phyloP scores from a whole-genome alignment of 805 yeast species.

The Kluyveromyces lactis region DNA sequence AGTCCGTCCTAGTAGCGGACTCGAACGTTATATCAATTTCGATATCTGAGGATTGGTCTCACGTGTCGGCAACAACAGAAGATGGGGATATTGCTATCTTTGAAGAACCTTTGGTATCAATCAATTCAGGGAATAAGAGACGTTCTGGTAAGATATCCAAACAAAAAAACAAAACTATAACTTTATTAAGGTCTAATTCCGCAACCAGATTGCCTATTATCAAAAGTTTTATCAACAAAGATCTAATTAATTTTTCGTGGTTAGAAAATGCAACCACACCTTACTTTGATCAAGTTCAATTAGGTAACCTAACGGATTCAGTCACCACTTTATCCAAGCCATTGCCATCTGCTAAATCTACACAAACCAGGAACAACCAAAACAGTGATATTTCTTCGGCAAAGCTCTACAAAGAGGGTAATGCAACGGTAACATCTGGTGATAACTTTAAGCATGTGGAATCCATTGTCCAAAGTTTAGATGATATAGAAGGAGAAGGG shows the following conservation, averaged over 20 bases:
- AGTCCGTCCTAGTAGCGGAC: slow-evolving; percentile 61
- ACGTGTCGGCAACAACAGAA: slow-evolving; percentile 51
- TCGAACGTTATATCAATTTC: slow-evolving; percentile 46
- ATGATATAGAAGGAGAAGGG: slow-evolving; percentile 34
- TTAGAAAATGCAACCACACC: slow-evolving; percentile 52
- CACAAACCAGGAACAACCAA: slow-evolving; percentile 13
- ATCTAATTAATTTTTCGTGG: slow-evolving; percentile 46
- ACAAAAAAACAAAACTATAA: slow-evolving; percentile 38
- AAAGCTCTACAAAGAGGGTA: slow-evolving; percentile 50
- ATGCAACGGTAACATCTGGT: slow-evolving; percentile 56
- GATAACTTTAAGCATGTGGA: slow-evolving; percentile 51
- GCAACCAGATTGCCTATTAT: slow-evolving; percentile 17
- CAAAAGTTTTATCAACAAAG: slow-evolving; percentile 27
- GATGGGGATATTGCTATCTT: slow-evolving; percentile 70
- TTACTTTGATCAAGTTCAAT: slow-evolving; percentile 44
- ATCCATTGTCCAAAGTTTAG: slow-evolving; percentile 34
- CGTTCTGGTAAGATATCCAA: slow-evolving; percentile 47
- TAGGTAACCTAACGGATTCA: slow-evolving; percentile 34
- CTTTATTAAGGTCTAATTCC: slow-evolving; percentile 35
- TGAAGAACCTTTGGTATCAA: slow-evolving; percentile 40
- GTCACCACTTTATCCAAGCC: slow-evolving; percentile 8
- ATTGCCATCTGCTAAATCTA: slow-evolving; percentile 7
- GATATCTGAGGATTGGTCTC: slow-evolving; percentile 22
- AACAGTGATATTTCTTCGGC: slow-evolving; percentile 44
- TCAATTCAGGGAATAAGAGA: slow-evolving; percentile 24